Base-by-base conservation (phyloP, 768 basidiomycete genomes). In the Chalciporus piperatus region DNA sequence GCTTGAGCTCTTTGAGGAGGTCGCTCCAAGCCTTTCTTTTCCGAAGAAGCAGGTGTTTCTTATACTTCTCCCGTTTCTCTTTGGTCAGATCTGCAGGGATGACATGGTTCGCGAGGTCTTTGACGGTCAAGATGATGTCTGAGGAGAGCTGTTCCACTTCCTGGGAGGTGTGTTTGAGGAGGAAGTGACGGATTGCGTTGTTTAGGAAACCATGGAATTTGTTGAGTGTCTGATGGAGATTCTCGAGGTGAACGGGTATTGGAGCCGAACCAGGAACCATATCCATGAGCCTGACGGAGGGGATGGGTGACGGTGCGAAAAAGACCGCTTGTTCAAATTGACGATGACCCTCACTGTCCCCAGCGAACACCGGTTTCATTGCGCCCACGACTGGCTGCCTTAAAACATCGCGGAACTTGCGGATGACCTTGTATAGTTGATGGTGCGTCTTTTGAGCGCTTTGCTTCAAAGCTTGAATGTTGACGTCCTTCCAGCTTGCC, bases 401-500 rank as follows among this genome's bases (percentile, higher is more conserved):
- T n/a, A 98, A 76, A 20, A 91, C 67, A 40, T 92, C 88, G n/a
- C 93, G 83, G 75, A 94, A 96, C 72, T 92, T 97, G 46, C 92
- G 83, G 52, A 98, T 81, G 56, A 84, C 79, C 67, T 91, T 92
- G 79, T 92, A 94, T 2, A 99, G 74, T 56, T 95, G 91, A 52
- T 84, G 85, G 66, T 99, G 97, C 2, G 92, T 93, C 61, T 77
- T 84, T 52, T 89, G 84, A 0, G 97, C 94, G 64, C 94, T 97
- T 54, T 89, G 85, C 67, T 88, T 90, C 51, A 99, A 76, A 2
- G 97, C 94, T 56, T 91, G 87, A 10, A 98, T 89, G 61, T 98
- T 99, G 64, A 94, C 75, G 63, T 99, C 97, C 69, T 90, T 97
- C 97, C 97, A 98, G 62, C 94, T 98, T 2, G 97, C 97, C 41